These are phyloP conservation scores for Funneliformis geosporum DNA, from an alignment of 192 early-diverging fungal species.

Conservation along the genomic window DNA sequence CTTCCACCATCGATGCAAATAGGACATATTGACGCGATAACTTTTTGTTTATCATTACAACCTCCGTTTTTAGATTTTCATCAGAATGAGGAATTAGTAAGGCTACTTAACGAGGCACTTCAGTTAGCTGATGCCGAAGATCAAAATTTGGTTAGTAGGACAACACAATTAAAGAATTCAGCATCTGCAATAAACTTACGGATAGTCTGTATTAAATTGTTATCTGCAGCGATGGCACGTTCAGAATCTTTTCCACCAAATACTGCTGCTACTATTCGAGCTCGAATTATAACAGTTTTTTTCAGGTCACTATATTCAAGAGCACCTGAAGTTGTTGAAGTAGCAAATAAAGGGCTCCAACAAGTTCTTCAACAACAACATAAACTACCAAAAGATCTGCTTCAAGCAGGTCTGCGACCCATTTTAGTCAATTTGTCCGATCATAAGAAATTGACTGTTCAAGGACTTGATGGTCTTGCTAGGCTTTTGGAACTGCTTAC, in stretches of 20 bases:
- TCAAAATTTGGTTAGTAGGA: conserved; percentile 86
- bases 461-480: conserved; percentile 91
- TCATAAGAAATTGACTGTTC: conserved; percentile 89
- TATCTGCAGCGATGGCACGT: conserved; percentile 91
- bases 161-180: conserved; percentile 78
- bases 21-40: conserved; percentile 97
- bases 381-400: conserved; percentile 90
- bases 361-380: conserved; percentile 79
- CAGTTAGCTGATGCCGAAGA: conserved; percentile 97
- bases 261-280: conserved; percentile 73
- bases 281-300: conserved; percentile 94
- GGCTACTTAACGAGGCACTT: conserved; percentile 88
- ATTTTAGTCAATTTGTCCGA: conserved; percentile 95
- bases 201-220: conserved; percentile 94
- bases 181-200: conserved; percentile 84
- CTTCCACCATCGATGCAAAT: conserved; percentile 97
- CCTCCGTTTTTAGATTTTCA: conserved; percentile 84
- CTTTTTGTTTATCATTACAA: conserved; percentile 86
- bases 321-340: conserved; percentile 91
- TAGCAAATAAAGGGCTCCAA: conserved; percentile 86
- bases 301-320: conserved; percentile 99
- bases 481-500: conserved; percentile 90
- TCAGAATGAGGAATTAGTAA: conserved; percentile 82
- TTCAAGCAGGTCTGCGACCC: conserved; percentile 94
- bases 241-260: conserved; percentile 71